phyloP scores from a whole-genome alignment of 495 filamentous ascomycete species.

The Beverwykella pulmonaria region DNA sequence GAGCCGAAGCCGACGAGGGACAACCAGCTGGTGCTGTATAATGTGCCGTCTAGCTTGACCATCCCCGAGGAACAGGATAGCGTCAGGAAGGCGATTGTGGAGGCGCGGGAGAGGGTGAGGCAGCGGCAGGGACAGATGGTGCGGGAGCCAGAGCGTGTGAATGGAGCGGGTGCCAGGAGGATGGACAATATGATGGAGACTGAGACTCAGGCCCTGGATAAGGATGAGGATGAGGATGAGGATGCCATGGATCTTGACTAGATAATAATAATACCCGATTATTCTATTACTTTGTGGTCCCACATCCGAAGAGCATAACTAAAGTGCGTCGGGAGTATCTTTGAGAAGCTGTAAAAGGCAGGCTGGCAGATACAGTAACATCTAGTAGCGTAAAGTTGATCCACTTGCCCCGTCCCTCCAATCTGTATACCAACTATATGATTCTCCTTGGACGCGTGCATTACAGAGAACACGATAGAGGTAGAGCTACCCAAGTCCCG shows the following conservation, averaged over 20 bases:
- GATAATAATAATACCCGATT: not conserved
- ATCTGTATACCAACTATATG: too few relatives aligned
- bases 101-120: slow-evolving; percentile 69
- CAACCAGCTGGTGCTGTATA: slow-evolving; percentile 80
- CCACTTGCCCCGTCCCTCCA: too few relatives aligned
- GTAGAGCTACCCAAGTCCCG: not conserved
- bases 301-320: slow-evolving; percentile 14
- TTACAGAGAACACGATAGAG: not conserved
- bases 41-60: slow-evolving; percentile 72
- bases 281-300: not conserved
- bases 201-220: not conserved
- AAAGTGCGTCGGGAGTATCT: not conserved
- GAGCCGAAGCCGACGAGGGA: slow-evolving; percentile 47
- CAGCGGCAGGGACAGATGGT: slow-evolving; percentile 49
- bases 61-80: slow-evolving; percentile 76
- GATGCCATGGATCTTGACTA: slow-evolving; percentile 76
- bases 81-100: slow-evolving; percentile 83
- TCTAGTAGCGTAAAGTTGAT: too few relatives aligned
- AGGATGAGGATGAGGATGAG: slow-evolving; percentile 47
- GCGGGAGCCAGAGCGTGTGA: slow-evolving; percentile 10
- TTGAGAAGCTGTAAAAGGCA: too few relatives aligned
- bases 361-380: too few relatives aligned
- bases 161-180: slow-evolving; percentile 28
- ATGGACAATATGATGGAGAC: slow-evolving; percentile 18
- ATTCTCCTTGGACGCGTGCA: too few relatives aligned